A percentile compares a stretch with the other conserved stretches of the same genome.
phyloP scores from a whole-genome alignment of 352 stramenopile genomes.

The Phytophthora ramorum region DNA sequence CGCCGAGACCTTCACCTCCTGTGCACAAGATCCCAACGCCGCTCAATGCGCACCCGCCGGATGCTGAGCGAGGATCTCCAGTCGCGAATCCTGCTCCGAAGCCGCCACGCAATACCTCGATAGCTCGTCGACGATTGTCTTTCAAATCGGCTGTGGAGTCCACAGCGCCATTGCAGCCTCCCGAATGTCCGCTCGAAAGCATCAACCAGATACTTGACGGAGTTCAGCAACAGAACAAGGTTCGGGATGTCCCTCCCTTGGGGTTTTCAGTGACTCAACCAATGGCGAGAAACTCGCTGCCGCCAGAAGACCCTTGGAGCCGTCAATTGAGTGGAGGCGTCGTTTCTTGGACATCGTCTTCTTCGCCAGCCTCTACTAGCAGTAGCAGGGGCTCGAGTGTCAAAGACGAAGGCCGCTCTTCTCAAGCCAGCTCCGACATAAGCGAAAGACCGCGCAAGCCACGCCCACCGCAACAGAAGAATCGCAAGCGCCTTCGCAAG shows the following conservation, averaged over 20 bases:
- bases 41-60: background rate
- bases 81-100: constrained; percentile 1
- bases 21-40: constrained; percentile 15
- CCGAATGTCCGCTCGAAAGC: constrained; percentile 4
- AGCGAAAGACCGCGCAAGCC: constrained; percentile 25
- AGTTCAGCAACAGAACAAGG: constrained; percentile 6
- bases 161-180: background rate
- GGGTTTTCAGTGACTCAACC: background rate
- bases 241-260: constrained; percentile 4
- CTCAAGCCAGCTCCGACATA: constrained; percentile 6
- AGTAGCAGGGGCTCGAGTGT: constrained; percentile 10
- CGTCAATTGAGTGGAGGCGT: constrained; percentile 11
- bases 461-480: constrained; percentile 34
- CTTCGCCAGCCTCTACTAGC: constrained; percentile 3
- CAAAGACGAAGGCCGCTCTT: constrained; percentile 15
- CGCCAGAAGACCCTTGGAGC: constrained; percentile 8
- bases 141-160: constrained; percentile 12
- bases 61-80: background rate
- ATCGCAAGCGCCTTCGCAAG: constrained; percentile 27
- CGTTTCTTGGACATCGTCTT: constrained; percentile 19
- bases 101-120: constrained; percentile 18
- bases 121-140: constrained; percentile 33
- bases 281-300: background rate
- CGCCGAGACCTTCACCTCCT: constrained; percentile 2
- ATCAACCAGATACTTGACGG: constrained; percentile 17